Evolutionary conservation across 805 yeast species (phyloP).

Genomic region (Pachysolen tannophilus): DNA sequence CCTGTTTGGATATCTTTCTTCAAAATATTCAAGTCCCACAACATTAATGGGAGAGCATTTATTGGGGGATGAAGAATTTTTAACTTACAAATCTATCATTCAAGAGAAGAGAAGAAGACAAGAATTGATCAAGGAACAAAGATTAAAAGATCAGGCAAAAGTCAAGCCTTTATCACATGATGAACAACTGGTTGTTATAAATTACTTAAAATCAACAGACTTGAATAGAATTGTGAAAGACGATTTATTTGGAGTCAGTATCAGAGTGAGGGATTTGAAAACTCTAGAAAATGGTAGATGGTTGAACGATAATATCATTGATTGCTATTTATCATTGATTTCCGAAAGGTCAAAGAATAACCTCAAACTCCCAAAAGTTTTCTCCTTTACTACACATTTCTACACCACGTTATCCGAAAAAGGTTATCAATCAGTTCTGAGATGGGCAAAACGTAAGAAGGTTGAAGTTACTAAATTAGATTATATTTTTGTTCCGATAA

Average conservation of each 20-base stretch:
- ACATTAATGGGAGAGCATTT: constrained; percentile 2
- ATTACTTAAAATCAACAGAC: constrained; percentile 22
- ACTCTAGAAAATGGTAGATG: constrained; percentile 68
- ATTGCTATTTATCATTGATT: constrained; percentile 59
- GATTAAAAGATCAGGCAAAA: constrained; percentile 22
- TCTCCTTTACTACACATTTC: constrained; percentile 84
- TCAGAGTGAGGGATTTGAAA: constrained; percentile 55
- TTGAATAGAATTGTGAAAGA: constrained; percentile 20
- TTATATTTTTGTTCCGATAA: constrained; percentile 76
- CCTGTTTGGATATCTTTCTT: neutral
- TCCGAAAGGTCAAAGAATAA: constrained; percentile 26
- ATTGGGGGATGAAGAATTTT: constrained; percentile 23
- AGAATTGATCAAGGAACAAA: constrained; percentile 25
- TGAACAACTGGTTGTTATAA: constrained; percentile 25
- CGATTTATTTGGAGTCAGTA: constrained; percentile 43
- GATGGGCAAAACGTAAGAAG: constrained; percentile 80
- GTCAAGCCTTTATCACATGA: constrained; percentile 22
- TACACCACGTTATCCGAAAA: constrained; percentile 59
- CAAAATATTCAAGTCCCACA: neutral
- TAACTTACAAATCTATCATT: constrained; percentile 34
- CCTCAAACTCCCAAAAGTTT: constrained; percentile 30
- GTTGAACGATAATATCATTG: constrained; percentile 90
- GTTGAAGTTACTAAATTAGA: constrained; percentile 57
- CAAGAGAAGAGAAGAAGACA: constrained; percentile 31
- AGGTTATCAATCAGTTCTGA: constrained; percentile 75